Conservation (phyloP, 768 basidiomycete genomes). For the Floccularia luteovirens region DNA sequence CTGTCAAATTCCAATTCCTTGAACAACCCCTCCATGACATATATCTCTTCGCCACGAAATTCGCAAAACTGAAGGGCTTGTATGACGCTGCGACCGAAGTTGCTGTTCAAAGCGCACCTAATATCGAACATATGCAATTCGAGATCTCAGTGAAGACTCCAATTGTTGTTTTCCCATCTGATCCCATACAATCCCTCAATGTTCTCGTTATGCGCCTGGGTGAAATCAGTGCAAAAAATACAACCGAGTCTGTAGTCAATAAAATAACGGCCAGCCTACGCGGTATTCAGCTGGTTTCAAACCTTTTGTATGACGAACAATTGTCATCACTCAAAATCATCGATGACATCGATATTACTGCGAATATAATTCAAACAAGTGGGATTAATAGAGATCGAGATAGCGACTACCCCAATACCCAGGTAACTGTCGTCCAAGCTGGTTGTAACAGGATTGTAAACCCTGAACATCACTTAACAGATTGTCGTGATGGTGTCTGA, state of each 20-base stretch:
- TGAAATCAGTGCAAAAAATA: conserved; percentile 79
- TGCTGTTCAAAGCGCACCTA: conserved; percentile 88
- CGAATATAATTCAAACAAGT: conserved; percentile 58
- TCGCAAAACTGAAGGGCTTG: conserved; percentile 86
- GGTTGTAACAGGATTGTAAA: too few relatives aligned
- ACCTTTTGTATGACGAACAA: conserved; percentile 40
- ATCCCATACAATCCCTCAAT: conserved; percentile 55
- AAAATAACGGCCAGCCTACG: conserved; percentile 68
- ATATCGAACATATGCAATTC: conserved; percentile 91
- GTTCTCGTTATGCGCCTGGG: conserved; percentile 78
- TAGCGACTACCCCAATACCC: conserved; percentile 57
- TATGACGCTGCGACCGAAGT: conserved; percentile 93
- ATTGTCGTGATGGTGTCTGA: conserved; percentile 71
- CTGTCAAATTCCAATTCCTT: conserved; percentile 83
- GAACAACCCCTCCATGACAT: conserved; percentile 89
- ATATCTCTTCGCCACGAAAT: conserved; percentile 73
- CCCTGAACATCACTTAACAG: conserved; percentile 33
- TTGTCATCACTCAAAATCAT: conserved; percentile 73
- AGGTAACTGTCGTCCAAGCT: conserved; percentile 52
- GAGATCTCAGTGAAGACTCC: conserved; percentile 87
- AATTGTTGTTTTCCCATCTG: conserved; percentile 81
- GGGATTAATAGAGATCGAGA: conserved; percentile 46
- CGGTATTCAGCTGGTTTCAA: conserved; percentile 80
- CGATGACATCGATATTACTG: conserved; percentile 76
- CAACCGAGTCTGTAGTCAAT: conserved; percentile 47